A percentile compares a stretch with the other conserved stretches of the same genome.
These are phyloP conservation scores for Cladosporium sp. DNA, from an alignment of 2,329 filamentous ascomycete species.

Conservation along the genomic window DNA sequence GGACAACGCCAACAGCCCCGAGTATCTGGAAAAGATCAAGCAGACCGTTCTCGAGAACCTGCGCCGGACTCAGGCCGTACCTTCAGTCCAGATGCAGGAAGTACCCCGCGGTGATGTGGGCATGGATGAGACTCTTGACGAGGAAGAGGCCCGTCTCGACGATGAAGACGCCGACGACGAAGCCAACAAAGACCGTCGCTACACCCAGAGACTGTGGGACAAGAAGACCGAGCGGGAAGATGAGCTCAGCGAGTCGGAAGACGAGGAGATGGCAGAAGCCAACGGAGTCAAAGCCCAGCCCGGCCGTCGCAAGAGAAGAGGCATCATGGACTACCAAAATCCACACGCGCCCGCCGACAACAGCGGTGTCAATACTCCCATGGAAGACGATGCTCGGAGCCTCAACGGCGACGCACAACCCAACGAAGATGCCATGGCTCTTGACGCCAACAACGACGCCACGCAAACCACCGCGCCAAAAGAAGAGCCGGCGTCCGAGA, in stretches of 20 bases:
- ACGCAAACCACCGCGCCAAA: slow-evolving; percentile 21
- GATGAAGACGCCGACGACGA: slow-evolving; percentile 80
- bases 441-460: slow-evolving; percentile 23
- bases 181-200: slow-evolving; percentile 76
- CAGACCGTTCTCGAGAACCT: slow-evolving; percentile 63
- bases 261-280: slow-evolving; percentile 71
- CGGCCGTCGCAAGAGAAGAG: slow-evolving; percentile 45
- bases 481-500: slow-evolving; percentile 21
- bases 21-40: slow-evolving; percentile 66
- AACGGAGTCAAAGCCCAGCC: slow-evolving; percentile 65
- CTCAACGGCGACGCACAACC: slow-evolving; percentile 26
- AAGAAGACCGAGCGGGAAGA: slow-evolving; percentile 66
- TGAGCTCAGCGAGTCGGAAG: slow-evolving; percentile 76
- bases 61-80: slow-evolving; percentile 55
- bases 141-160: slow-evolving; percentile 61
- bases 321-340: slow-evolving; percentile 60
- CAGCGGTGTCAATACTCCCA: slow-evolving; percentile 44
- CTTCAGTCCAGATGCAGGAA: slow-evolving; percentile 62
- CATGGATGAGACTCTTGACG: slow-evolving; percentile 56
- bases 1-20: slow-evolving; percentile 66
- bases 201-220: slow-evolving; percentile 79
- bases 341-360: slow-evolving; percentile 50
- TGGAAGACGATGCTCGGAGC: slow-evolving; percentile 27
- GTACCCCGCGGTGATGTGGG: slow-evolving; percentile 55
- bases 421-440: slow-evolving; percentile 21